phyloP scores from a whole-genome alignment of 345 rosid species.

The Camelina neglecta region DNA sequence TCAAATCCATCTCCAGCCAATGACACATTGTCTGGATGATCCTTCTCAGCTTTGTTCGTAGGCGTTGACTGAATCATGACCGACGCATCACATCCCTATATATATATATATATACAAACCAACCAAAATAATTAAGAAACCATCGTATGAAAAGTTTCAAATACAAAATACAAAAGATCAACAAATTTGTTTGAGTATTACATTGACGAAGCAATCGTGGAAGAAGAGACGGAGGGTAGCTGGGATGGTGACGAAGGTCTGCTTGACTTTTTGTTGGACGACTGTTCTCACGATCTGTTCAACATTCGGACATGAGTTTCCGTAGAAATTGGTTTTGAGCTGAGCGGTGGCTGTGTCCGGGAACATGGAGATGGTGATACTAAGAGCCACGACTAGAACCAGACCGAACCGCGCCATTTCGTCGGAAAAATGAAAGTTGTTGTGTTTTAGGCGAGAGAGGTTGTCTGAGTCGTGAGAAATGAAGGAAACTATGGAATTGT shows the following conservation, averaged over 20 bases:
- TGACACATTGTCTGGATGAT: constrained; percentile 79
- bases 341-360: constrained; percentile 61
- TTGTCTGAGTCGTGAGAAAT: constrained; percentile 13
- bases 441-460: constrained; percentile 15
- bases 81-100: constrained; percentile 85
- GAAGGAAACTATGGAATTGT: constrained; percentile 13
- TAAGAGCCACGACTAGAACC: constrained; percentile 47
- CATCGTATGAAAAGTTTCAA: constrained; percentile 6
- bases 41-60: constrained; percentile 74
- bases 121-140: neutral
- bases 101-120: neutral
- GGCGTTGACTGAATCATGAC: constrained; percentile 59
- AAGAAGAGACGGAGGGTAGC: constrained; percentile 87
- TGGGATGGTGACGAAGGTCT: constrained; percentile 77
- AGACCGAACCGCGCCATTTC: constrained; percentile 42
- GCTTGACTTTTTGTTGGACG: constrained; percentile 53
- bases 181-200: constrained; percentile 14
- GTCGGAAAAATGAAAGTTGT: neutral
- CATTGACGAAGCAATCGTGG: constrained; percentile 87
- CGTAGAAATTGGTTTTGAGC: constrained; percentile 59
- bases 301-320: constrained; percentile 65
- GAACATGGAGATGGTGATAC: constrained; percentile 50
- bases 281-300: constrained; percentile 61
- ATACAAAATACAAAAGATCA: neutral
- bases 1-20: constrained; percentile 93